phyloP scores from a whole-genome alignment of 306 rosid species.

The Prunus davidiana region DNA sequence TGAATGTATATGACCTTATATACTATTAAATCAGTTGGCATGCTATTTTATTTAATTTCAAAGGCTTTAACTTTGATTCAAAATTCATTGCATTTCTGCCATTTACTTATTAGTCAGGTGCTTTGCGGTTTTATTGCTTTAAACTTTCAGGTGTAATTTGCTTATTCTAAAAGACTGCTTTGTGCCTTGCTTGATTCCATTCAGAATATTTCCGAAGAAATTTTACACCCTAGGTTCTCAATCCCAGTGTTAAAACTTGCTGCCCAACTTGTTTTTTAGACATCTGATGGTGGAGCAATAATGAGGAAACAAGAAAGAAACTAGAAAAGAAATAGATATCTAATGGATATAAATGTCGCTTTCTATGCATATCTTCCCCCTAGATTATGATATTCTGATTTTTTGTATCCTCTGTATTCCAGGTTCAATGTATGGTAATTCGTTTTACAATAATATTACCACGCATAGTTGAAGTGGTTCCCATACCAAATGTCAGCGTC shows the following conservation, averaged over 20 bases:
- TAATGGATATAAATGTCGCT: neutral
- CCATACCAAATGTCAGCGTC: slow-evolving; percentile 76
- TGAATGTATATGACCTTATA: neutral
- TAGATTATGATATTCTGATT: slow-evolving; percentile 31
- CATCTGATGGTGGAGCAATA: neutral
- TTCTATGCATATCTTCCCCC: slow-evolving; percentile 16
- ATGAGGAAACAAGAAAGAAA: neutral
- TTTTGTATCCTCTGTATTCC: slow-evolving; percentile 33
- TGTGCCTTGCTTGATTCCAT: neutral
- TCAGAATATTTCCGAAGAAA: neutral
- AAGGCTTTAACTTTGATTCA: neutral
- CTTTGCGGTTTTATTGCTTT: neutral
- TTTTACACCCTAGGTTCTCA: neutral
- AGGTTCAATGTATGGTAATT: slow-evolving; percentile 54
- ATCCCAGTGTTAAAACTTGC: neutral
- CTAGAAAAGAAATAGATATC: neutral
- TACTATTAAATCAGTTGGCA: neutral
- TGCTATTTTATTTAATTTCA: neutral
- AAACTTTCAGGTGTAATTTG: neutral
- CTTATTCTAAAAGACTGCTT: neutral
- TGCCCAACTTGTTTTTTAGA: neutral
- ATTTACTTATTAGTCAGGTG: neutral
- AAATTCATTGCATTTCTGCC: neutral
- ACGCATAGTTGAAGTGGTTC: slow-evolving; percentile 58
- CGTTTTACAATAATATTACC: slow-evolving; percentile 27